Evolutionary conservation across 2,329 filamentous ascomycete species (phyloP), one percentile per base, ranked within the genome.

Genomic region (Lecanicillium sp.): DNA sequence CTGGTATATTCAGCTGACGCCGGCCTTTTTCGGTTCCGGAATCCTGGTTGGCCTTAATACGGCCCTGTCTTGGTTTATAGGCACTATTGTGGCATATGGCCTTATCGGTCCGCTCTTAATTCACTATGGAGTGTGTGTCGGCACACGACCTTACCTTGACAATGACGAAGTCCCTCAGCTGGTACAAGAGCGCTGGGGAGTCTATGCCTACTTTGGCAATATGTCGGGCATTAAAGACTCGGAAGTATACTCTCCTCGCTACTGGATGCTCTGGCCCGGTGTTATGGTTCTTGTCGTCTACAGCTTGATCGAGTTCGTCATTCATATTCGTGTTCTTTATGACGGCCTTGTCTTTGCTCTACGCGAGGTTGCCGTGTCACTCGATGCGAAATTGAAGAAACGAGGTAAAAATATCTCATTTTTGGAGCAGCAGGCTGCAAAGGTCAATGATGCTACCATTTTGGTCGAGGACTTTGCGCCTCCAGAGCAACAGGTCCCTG

Each of bases 1-100:
- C 11, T 80, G 75, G 75, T 63, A 71, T 45, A 61, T 77, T 33
- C 73, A 78, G 46, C 69, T 66, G 47, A 78, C 74, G 0, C 74
- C 75, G 0, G 75, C 75, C 27, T 78, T 79, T 56, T 74, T 78
- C 44, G 75, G 75, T 5, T 78, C 60, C 14, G 62, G 62, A n/a
- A 59, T 65, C n/a, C 65, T 67, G 13, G 75, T 68, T 18, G 59
- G 59, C 39, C 64, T 64, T 43, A 80, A 78, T 53, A 67, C 72
- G 13, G 70, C 73, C 17, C 49, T 75, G 40, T 79, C 75, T 9
- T 76, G 76, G 65, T 72, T 72, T 43, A 61, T 48, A 12, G 75
- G 76, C 14, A 70, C 68, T 13, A 60, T 78, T 35, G 53, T 74
- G 19, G 73, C 73, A 17, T 78, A 71, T 70, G 32, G 68, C 58